Percentiles rank a stretch among this genome's conserved stretches.
These are phyloP conservation scores for Erysiphe pulchra DNA, from an alignment of 2,329 filamentous ascomycete genomes.

Conservation along the genomic window DNA sequence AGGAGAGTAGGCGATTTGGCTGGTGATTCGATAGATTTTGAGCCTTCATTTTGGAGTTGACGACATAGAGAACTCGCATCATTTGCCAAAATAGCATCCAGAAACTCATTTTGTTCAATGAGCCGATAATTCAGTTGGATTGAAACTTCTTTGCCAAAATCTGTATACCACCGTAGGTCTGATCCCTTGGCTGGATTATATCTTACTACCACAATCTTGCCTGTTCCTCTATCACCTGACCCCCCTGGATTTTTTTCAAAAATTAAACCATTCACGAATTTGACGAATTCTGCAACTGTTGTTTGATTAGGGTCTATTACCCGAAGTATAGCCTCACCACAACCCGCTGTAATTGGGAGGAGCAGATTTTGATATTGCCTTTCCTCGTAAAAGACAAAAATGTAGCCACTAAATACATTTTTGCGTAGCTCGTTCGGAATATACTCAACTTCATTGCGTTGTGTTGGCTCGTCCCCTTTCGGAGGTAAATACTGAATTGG, in stretches of 20 bases:
- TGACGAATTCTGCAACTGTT: constrained; percentile 47
- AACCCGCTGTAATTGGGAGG: constrained; percentile 48
- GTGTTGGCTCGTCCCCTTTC: constrained; percentile 46
- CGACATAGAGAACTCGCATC: constrained; percentile 49
- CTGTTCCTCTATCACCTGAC: constrained; percentile 35
- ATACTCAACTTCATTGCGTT: constrained; percentile 38
- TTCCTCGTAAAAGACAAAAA: constrained; percentile 63
- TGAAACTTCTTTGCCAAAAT: constrained; percentile 44
- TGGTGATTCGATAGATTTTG: constrained; percentile 1
- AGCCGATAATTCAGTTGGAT: constrained; percentile 52
- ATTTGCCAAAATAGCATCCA: constrained; percentile 67
- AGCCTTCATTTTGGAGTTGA: constrained; percentile 29
- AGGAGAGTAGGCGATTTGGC: too few species aligned
- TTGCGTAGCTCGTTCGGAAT: constrained; percentile 37
- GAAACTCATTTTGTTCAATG: constrained; percentile 72
- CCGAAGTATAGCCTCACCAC: constrained; percentile 55
- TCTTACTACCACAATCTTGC: constrained; percentile 52
- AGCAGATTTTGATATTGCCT: constrained; percentile 52
- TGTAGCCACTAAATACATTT: constrained; percentile 64
- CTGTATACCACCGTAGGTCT: constrained; percentile 35
- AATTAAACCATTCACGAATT: constrained; percentile 48
- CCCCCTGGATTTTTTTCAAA: constrained; percentile 46
- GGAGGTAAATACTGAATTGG: constrained; percentile 46
- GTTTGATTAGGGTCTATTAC: constrained; percentile 36
- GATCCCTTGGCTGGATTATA: constrained; percentile 33